Conservation (phyloP, 2,329 filamentous ascomycete genomes). For the Sclerotinia sclerotiorum region DNA sequence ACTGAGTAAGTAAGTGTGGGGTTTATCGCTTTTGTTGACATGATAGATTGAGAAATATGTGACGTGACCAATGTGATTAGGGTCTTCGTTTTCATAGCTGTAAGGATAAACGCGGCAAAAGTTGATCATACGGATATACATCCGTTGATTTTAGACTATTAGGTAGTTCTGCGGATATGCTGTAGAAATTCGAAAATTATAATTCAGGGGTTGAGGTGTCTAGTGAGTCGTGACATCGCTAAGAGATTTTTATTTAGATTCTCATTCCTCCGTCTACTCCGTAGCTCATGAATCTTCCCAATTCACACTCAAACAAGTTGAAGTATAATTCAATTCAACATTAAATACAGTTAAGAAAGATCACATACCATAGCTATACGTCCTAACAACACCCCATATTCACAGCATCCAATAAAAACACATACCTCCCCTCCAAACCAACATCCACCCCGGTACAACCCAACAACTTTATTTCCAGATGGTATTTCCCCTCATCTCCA, state of each 20-base stretch:
- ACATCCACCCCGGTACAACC: conserved; percentile 1
- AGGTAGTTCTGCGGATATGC: neutral
- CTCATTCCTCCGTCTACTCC: neutral
- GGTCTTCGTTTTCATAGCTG: neutral
- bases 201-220: neutral
- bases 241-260: neutral
- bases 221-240: neutral
- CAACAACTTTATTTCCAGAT: conserved; percentile 6
- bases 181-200: neutral
- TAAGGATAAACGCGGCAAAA: conserved; percentile 6
- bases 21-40: conserved; percentile 8
- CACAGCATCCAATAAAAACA: conserved; percentile 1
- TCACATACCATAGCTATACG: neutral
- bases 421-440: neutral
- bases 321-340: neutral
- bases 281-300: neutral
- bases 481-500: conserved; percentile 20
- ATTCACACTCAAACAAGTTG: neutral
- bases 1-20: conserved; percentile 12
- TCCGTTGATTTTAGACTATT: neutral
- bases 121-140: neutral
- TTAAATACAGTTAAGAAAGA: neutral
- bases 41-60: conserved; percentile 9
- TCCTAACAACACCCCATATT: neutral
- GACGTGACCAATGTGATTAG: conserved; percentile 4